Conservation (phyloP, 352 stramenopile species). For the Globisporangium nagaii region DNA sequence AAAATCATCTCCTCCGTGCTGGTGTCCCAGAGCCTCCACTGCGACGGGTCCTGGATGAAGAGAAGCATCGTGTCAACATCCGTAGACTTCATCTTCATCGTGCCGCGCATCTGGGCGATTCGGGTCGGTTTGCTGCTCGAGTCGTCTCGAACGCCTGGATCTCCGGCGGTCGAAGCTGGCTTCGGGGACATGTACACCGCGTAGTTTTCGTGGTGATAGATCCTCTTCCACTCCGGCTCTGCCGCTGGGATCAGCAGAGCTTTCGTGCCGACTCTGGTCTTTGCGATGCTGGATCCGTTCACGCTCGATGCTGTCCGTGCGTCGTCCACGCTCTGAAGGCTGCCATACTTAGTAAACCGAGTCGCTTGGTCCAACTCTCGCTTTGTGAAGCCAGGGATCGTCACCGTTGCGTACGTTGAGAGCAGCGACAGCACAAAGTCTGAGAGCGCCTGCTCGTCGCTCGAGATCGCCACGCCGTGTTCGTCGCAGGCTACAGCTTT, state of each 20-base stretch:
- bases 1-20: constrained; percentile 15
- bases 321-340: constrained; percentile 6
- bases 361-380: constrained; percentile 28
- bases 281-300: not conserved
- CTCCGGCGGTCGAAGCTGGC: not conserved
- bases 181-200: constrained; percentile 10
- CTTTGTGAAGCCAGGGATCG: constrained; percentile 26
- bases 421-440: constrained; percentile 25
- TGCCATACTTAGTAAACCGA: constrained; percentile 21
- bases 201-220: constrained; percentile 8
- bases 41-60: constrained; percentile 18
- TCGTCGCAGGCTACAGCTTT: not conserved
- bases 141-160: not conserved
- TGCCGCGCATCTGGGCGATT: constrained; percentile 21
- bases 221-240: constrained; percentile 3
- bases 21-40: constrained; percentile 14
- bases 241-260: constrained; percentile 11
- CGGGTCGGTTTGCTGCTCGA: not conserved
- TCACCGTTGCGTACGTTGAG: constrained; percentile 20
- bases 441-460: constrained; percentile 19
- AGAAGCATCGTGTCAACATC: constrained; percentile 15
- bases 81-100: constrained; percentile 13
- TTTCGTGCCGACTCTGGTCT: constrained; percentile 7
- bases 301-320: not conserved
- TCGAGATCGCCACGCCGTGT: not conserved